phyloP scores from a whole-genome alignment of 306 rosid species.

The Vigna nakashimae region DNA sequence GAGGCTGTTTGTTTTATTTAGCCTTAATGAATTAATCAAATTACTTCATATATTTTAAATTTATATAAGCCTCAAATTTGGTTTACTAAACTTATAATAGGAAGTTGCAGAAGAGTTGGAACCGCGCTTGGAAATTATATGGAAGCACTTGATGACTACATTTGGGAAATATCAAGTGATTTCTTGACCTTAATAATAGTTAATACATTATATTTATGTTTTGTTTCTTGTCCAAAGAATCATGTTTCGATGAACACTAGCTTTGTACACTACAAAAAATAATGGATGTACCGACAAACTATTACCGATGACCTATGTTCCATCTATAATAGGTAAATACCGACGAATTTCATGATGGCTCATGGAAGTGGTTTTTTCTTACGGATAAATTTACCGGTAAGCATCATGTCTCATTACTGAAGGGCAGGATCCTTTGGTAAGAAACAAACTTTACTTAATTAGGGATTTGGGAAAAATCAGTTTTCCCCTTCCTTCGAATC shows the following conservation, averaged over 20 bases:
- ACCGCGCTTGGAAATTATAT: slow-evolving; percentile 84
- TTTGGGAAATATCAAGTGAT: slow-evolving; percentile 97
- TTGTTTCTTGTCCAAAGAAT: slow-evolving; percentile 38
- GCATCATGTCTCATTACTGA: too few relatives aligned
- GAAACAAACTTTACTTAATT: too few relatives aligned
- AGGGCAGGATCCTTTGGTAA: too few relatives aligned
- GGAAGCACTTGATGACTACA: slow-evolving; percentile 86
- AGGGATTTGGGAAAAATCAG: too few relatives aligned
- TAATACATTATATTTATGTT: slow-evolving; percentile 6
- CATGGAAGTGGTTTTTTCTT: too few relatives aligned
- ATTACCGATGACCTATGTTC: too few relatives aligned
- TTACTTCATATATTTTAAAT: slow-evolving; percentile 25
- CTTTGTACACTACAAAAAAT: neutral
- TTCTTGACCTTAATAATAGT: slow-evolving; percentile 35
- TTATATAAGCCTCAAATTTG: slow-evolving; percentile 28
- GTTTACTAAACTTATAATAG: slow-evolving; percentile 55
- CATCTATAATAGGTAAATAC: too few relatives aligned
- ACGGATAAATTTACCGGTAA: too few relatives aligned
- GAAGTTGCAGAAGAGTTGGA: slow-evolving; percentile 97
- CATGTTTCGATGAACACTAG: slow-evolving; percentile 1
- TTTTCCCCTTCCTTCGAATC: too few relatives aligned
- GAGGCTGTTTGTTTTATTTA: slow-evolving; percentile 91
- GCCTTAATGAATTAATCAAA: slow-evolving; percentile 29
- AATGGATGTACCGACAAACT: too few relatives aligned
- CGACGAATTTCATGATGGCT: too few relatives aligned